Conservation (phyloP, 257 asterid genomes). For the Plectranthus barbatus region DNA sequence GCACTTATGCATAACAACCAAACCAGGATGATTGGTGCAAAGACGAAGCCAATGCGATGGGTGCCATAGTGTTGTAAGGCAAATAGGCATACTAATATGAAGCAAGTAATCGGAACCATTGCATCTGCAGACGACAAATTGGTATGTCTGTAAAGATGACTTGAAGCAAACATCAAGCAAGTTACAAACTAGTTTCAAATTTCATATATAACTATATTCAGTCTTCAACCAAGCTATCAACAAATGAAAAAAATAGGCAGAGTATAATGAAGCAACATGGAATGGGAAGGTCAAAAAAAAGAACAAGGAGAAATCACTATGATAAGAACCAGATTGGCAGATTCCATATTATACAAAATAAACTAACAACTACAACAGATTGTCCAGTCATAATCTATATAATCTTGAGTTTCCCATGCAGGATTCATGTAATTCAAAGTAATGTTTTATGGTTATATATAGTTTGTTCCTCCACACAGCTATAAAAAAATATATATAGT, state of each 20-base stretch:
- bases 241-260: neutral
- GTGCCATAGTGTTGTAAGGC: constrained; percentile 97
- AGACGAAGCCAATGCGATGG: constrained; percentile 75
- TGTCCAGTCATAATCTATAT: neutral
- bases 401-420: neutral
- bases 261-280: neutral
- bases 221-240: neutral
- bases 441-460: neutral
- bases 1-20: constrained; percentile 86
- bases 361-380: neutral
- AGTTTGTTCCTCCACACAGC: neutral
- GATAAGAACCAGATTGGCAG: neutral
- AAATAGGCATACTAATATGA: constrained; percentile 84
- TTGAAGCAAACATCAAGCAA: neutral
- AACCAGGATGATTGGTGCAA: constrained; percentile 72
- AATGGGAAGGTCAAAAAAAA: neutral
- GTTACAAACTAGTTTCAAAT: neutral
- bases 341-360: neutral
- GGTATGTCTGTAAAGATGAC: constrained; percentile 2
- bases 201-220: neutral
- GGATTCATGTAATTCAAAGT: neutral
- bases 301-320: neutral
- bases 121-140: constrained; percentile 63
- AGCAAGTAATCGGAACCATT: constrained; percentile 85
- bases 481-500: neutral